Conservation (phyloP, 371 early-diverging fungal genomes). For the Chytridium lagenaria region DNA sequence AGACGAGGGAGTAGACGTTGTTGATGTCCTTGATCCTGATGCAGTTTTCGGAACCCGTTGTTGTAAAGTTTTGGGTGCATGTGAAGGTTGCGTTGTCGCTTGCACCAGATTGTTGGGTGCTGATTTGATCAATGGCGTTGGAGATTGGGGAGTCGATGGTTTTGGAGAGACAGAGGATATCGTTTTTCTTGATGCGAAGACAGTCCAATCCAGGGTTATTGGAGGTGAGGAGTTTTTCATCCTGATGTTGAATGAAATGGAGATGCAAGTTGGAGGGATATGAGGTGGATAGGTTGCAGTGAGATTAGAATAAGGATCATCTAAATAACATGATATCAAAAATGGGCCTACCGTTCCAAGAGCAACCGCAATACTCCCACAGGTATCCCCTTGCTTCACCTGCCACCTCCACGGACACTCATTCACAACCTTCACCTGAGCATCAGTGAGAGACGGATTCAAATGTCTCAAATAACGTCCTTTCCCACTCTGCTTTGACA, state of each 20-base stretch:
- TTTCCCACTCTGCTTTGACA: not conserved
- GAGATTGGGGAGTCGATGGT: not conserved
- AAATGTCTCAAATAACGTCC: not conserved
- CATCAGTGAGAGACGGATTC: not conserved
- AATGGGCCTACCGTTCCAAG: not conserved
- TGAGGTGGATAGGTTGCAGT: not conserved
- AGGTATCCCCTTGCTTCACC: not conserved
- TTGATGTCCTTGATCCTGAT: not conserved
- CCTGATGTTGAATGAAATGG: not conserved
- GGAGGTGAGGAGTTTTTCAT: not conserved
- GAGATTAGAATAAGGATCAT: not conserved
- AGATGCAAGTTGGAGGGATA: not conserved
- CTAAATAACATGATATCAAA: not conserved
- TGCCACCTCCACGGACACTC: constrained; percentile 13
- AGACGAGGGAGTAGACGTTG: not conserved
- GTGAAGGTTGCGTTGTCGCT: constrained; percentile 4
- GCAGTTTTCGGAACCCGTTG: not conserved
- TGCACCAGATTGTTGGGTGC: not conserved
- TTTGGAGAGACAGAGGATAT: not conserved
- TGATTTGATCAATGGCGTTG: not conserved
- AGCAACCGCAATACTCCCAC: not conserved
- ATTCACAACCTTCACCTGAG: not conserved
- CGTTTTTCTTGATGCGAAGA: not conserved
- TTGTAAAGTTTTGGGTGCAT: not conserved
- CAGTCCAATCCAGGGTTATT: not conserved